These are phyloP conservation scores for Saksenaea oblongispora DNA, from an alignment of 371 early-diverging fungal genomes.

Conservation along the genomic window DNA sequence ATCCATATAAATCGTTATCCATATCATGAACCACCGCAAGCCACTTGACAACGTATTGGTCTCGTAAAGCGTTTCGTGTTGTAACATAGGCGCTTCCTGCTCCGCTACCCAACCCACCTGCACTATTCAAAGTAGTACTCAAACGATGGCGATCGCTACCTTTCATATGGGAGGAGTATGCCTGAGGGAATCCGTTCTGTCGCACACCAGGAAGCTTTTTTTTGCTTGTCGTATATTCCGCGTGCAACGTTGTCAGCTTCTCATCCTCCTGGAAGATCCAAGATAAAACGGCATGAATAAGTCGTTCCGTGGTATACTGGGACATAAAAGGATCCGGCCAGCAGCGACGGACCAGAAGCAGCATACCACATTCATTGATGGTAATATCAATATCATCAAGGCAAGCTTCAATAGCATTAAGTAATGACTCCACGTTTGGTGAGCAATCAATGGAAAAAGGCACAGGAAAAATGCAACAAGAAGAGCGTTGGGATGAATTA, in stretches of 20 bases:
- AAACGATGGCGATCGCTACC: slow-evolving; percentile 27
- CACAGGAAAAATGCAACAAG: slow-evolving; percentile 51
- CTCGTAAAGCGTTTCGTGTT: slow-evolving; percentile 39
- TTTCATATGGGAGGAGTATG: slow-evolving; percentile 17
- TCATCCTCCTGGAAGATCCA: slow-evolving; percentile 63
- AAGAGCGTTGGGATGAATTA: background rate
- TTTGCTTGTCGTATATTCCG: slow-evolving; percentile 34
- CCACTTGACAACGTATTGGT: slow-evolving; percentile 43
- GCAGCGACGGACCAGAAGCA: slow-evolving; percentile 51
- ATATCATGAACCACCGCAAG: slow-evolving; percentile 40
- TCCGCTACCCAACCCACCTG: slow-evolving; percentile 37
- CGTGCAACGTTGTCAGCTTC: slow-evolving; percentile 36
- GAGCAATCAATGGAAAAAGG: slow-evolving; percentile 57
- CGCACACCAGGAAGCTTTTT: slow-evolving; percentile 26
- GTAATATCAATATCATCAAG: slow-evolving; percentile 53
- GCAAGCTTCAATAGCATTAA: slow-evolving; percentile 56
- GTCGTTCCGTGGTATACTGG: slow-evolving; percentile 44
- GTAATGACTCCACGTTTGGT: slow-evolving; percentile 48
- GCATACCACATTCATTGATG: slow-evolving; percentile 58
- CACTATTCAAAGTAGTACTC: slow-evolving; percentile 18
- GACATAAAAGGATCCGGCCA: slow-evolving; percentile 67
- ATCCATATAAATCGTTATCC: slow-evolving; percentile 32
- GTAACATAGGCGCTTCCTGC: slow-evolving; percentile 49
- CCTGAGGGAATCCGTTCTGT: background rate
- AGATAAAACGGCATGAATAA: slow-evolving; percentile 48